phyloP scores from a whole-genome alignment of 257 asterid species.

The Datura wrightii region DNA sequence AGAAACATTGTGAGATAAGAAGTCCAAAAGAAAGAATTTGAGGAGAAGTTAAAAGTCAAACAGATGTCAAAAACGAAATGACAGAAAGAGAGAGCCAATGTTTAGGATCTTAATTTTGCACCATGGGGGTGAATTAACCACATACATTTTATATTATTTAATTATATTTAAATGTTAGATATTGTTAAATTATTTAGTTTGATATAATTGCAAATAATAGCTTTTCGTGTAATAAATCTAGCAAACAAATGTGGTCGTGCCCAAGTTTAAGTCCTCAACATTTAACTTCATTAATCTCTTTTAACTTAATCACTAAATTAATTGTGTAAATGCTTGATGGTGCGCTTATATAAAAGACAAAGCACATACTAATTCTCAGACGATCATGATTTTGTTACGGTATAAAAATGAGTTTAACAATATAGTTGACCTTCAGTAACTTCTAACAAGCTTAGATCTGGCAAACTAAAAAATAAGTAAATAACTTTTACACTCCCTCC shows the following conservation, averaged over 20 bases:
- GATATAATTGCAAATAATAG: background rate
- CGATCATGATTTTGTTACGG: too few species aligned
- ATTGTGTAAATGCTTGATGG: background rate
- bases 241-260: background rate
- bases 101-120: background rate
- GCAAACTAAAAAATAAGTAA: background rate
- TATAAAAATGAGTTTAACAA: background rate
- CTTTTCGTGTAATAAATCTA: background rate
- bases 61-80: background rate
- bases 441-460: background rate
- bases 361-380: too few species aligned
- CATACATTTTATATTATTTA: background rate
- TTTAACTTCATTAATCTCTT: background rate
- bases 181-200: background rate
- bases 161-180: too few species aligned
- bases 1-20: background rate
- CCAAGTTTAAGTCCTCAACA: background rate
- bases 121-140: background rate
- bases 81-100: background rate
- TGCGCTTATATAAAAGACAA: too few species aligned
- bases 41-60: background rate
- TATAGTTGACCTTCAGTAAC: background rate
- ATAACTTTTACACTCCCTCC: too few species aligned
- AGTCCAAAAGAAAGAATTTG: background rate
- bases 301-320: too few species aligned